phyloP scores from a whole-genome alignment of 352 stramenopile genomes.

The Phytophthora sansomeana region DNA sequence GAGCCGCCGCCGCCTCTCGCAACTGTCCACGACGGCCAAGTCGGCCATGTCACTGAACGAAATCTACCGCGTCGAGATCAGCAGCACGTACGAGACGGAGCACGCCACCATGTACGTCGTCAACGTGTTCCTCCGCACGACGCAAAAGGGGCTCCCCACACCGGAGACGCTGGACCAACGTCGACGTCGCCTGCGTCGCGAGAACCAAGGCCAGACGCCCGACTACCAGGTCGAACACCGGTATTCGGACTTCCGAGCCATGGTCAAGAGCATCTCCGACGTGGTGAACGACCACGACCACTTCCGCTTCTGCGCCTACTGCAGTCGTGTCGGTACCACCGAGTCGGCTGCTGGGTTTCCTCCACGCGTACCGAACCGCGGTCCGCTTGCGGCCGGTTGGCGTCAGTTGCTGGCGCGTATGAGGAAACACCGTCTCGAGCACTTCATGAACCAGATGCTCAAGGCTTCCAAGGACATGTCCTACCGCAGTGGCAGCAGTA shows the following conservation, averaged over 20 bases:
- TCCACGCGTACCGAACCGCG: conserved; percentile 41
- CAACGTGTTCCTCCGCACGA: conserved; percentile 52
- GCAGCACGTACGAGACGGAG: conserved; percentile 40
- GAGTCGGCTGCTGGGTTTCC: conserved; percentile 54
- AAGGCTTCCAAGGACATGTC: conserved; percentile 52
- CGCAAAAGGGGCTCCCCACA: conserved; percentile 60
- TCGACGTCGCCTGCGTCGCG: conserved; percentile 28
- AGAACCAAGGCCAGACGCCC: conserved; percentile 23
- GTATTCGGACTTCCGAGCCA: conserved; percentile 62
- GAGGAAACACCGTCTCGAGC: conserved; percentile 39
- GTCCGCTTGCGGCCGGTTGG: conserved; percentile 15
- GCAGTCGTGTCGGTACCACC: conserved; percentile 50
- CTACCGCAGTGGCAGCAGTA: conserved; percentile 40
- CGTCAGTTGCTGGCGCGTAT: conserved; percentile 29
- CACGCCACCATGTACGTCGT: conserved; percentile 61
- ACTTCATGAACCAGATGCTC: conserved; percentile 57
- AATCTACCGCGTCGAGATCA: conserved; percentile 60
- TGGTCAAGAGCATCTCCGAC: conserved; percentile 46
- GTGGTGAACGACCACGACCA: conserved; percentile 50
- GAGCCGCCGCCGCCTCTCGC: conserved; percentile 41
- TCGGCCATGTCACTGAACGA: conserved; percentile 68
- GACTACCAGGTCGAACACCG: conserved; percentile 65
- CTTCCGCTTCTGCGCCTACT: conserved; percentile 64
- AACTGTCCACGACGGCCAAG: conserved; percentile 57
- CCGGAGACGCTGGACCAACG: conserved; percentile 34